Evolutionary conservation across 129 eudicot species (phyloP), one percentile per base, ranked within the genome.

Genomic region (Chrysanthemum seticuspe): DNA sequence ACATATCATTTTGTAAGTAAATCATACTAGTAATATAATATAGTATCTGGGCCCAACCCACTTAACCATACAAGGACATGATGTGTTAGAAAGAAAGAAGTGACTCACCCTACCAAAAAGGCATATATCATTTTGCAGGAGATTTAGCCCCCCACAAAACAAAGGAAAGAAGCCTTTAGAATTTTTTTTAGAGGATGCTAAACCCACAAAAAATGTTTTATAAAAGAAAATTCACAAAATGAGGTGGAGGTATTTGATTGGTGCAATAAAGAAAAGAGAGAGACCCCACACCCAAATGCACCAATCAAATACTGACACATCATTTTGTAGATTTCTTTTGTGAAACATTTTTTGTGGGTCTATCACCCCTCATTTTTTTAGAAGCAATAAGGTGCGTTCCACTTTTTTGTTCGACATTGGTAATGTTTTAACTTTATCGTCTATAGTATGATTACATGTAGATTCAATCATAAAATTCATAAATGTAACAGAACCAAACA

Each of bases 41-140:
- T 6, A 62, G 19, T 48, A 19, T 6, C 14, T 76, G 1, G 52
- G 76, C 64, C 72, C 76, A 52, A 36, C 31, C 48, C 49, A 36
- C 58, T 70, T 16, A 71, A 78, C 76, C 58, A 50, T 3, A 31
- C 16, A 57, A 62, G 81, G 76, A 78, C 76, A 78, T 63, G 81
- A 62, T 62, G 25, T 78, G 76, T 70, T 70, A 5, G 65, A 16
- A 62, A 14, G 58, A 16, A 62, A 61, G 75, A 51, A 61, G 56
- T 36, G 12, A 70, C 8, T 62, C 66, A 70, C 76, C 81, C 81
- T 31, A 62, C 53, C 76, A 71, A 53, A 62, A 77, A 70, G 18
- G 72, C 76, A 62, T 67, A 29, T 76, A 78, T 70, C 72, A 70
- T 62, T 78, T 77, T 62, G 81, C 53, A 70, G 72, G 76, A 29